Conservation (phyloP, 345 rosid genomes). For the Carallia brachiata region DNA sequence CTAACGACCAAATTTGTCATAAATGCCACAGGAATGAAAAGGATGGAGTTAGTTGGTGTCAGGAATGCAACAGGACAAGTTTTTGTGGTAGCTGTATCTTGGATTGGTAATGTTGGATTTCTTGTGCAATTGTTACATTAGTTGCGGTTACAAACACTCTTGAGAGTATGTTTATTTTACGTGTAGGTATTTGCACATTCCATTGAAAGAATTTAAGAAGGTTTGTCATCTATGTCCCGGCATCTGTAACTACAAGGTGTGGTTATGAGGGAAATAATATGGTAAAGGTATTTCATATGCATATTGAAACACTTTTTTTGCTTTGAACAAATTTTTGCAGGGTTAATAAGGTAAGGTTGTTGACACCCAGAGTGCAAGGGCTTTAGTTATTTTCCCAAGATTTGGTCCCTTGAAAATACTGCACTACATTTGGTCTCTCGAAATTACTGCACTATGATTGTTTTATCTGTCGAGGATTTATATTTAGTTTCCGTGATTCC, state of each 20-base stretch:
- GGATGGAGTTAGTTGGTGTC: constrained; percentile 69
- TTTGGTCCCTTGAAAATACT: constrained; percentile 1
- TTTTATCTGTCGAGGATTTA: constrained; percentile 9
- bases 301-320: not conserved
- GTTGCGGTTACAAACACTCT: constrained; percentile 8
- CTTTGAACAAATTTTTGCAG: constrained; percentile 8
- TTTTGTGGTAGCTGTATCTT: constrained; percentile 75
- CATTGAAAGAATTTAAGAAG: constrained; percentile 77
- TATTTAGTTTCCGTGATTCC: constrained; percentile 27
- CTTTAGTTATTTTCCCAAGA: not conserved
- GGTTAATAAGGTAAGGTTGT: constrained; percentile 77
- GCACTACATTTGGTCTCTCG: not conserved
- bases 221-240: constrained; percentile 94
- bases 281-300: not conserved
- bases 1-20: constrained; percentile 73
- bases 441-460: not conserved
- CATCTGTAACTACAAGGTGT: constrained; percentile 76
- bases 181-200: constrained; percentile 61
- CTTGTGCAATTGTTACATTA: not conserved
- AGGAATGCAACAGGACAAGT: constrained; percentile 76
- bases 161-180: not conserved
- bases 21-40: constrained; percentile 68
- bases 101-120: constrained; percentile 52
- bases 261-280: constrained; percentile 57
- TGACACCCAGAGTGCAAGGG: constrained; percentile 2